These are phyloP conservation scores for Cordyceps militaris DNA, from an alignment of 2,329 filamentous ascomycete genomes.

Conservation along the genomic window DNA sequence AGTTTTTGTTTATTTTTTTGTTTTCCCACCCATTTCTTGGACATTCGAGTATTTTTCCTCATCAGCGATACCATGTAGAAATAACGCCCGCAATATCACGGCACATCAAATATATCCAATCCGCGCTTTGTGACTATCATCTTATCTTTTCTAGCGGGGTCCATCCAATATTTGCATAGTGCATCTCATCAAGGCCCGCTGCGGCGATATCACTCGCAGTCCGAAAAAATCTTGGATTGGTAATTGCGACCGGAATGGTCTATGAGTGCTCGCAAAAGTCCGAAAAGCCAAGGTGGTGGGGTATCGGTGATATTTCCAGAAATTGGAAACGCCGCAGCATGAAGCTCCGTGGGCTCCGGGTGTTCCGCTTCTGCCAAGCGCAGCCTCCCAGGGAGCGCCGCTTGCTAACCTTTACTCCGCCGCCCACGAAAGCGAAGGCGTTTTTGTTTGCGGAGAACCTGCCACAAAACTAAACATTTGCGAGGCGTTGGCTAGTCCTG, in stretches of 20 bases:
- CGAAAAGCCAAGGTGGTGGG: background rate
- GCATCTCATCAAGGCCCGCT: background rate
- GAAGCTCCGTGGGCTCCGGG: background rate
- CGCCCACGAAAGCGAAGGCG: background rate
- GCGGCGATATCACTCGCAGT: background rate
- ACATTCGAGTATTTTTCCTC: background rate
- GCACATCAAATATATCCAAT: background rate
- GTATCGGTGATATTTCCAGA: background rate
- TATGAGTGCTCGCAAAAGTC: background rate
- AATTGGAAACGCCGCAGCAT: background rate
- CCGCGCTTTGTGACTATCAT: background rate
- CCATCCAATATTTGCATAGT: background rate
- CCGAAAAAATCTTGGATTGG: background rate
- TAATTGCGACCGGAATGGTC: background rate
- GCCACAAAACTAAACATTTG: background rate
- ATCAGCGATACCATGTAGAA: constrained; percentile 10
- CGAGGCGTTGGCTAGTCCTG: too few species aligned
- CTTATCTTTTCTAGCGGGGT: too few species aligned
- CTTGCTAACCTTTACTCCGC: background rate
- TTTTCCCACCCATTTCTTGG: background rate
- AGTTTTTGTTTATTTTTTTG: background rate
- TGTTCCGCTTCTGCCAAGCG: constrained; percentile 1
- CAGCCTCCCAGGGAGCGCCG: background rate
- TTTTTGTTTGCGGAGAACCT: background rate
- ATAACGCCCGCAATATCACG: background rate